Evolutionary conservation across 768 basidiomycete genomes (phyloP), one percentile per base, ranked within the genome.

Genomic region (Dendrothele bispora): DNA sequence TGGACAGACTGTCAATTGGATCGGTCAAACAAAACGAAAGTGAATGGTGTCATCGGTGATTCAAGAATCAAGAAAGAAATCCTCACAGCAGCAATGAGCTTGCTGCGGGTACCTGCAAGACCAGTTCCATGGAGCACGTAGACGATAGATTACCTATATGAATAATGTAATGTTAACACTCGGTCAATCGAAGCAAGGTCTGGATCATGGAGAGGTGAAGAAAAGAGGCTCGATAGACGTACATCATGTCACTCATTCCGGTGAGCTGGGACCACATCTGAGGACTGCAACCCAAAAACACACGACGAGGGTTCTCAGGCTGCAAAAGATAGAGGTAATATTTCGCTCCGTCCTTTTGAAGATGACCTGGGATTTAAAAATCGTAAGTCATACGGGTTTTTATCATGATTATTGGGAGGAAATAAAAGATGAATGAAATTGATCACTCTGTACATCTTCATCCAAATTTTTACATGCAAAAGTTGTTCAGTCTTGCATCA

Each of bases 231-330:
- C 28, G 29, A 15, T n/a, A n/a, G n/a, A 54, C 69, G 27, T 55
- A 80, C 85, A 89, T 86, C 87, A 90, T 88, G 56, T 88, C 78
- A 61, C 88, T 88, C 82, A 88, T 86, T 24, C 86, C 84, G 7
- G 74, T 75, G 18, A 88, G 68, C 59, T 90, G 88, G 51, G 79
- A 81, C 88, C 87, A 90, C 79, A 84, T 85, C 63, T 91, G 88
- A 32, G 88, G 67, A 12, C 73, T 72, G 50, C 74, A 73, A 27
- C 87, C 88, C 21, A 91, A 75, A 49, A 77, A 66, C 22, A 89
- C 85, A 56, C 88, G 84, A 45, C 87, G 80, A 40, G 84, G 68
- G 53, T 87, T 79, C 25, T 82, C 80, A 7, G 76, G 75, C 55
- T 80, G 83, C 48, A 89, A 54, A 20, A 89, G 67, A 60, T 90